Conservation (phyloP, 495 filamentous ascomycete genomes). For the Haplographium delicatum region DNA sequence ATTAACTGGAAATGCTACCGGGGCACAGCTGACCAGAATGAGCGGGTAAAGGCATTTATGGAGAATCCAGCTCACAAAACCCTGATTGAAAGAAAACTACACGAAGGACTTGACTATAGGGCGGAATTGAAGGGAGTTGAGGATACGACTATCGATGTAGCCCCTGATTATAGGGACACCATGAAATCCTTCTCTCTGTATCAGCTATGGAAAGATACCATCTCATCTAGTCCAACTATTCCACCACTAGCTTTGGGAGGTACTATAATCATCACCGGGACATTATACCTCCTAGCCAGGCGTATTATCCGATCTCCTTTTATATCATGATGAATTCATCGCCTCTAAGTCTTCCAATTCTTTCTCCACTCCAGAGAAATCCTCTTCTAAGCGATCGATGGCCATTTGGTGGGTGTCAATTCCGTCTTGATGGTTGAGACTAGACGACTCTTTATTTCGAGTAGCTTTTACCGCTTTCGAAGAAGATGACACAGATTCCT, state of each 20-base stretch:
- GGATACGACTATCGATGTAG: conserved; percentile 1
- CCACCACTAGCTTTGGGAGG: not conserved
- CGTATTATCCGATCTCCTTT: conserved; percentile 1
- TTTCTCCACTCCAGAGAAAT: conserved; percentile 8
- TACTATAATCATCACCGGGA: not conserved
- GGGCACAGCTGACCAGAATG: conserved; percentile 7
- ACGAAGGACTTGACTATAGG: not conserved
- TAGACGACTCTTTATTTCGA: conserved; percentile 11
- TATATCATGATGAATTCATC: not conserved
- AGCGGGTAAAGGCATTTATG: conserved; percentile 18
- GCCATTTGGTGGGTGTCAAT: conserved; percentile 8
- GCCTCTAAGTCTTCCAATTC: conserved; percentile 17
- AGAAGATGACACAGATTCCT: conserved; percentile 3
- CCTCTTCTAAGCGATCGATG: conserved; percentile 21
- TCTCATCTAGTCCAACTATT: not conserved
- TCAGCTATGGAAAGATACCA: not conserved
- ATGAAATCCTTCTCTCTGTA: not conserved
- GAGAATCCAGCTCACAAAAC: conserved; percentile 9
- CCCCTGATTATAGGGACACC: not conserved
- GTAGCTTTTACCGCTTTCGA: conserved; percentile 4
- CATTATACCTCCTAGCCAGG: not conserved
- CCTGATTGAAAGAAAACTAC: conserved; percentile 5
- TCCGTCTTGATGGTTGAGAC: conserved; percentile 4
- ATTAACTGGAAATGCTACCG: conserved; percentile 12
- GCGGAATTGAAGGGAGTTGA: conserved; percentile 2